These are phyloP conservation scores for Tolypocladium album DNA, from an alignment of 2,329 filamentous ascomycete genomes.

Conservation along the genomic window DNA sequence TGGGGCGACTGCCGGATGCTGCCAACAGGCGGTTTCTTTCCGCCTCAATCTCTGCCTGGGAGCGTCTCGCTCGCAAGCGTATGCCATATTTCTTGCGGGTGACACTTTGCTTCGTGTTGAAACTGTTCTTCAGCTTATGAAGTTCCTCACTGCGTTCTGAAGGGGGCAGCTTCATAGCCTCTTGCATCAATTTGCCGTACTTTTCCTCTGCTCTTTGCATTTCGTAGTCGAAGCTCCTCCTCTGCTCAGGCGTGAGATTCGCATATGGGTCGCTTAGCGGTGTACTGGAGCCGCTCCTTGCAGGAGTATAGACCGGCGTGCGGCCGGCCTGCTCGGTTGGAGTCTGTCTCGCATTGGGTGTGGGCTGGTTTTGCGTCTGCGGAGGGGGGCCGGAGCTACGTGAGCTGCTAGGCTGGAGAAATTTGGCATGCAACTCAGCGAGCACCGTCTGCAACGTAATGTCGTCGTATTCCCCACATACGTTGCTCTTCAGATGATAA, in stretches of 20 bases:
- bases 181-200: conserved; percentile 30
- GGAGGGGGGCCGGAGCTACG: neutral
- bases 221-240: conserved; percentile 13
- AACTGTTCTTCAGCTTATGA: conserved; percentile 37
- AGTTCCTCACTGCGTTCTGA: conserved; percentile 21
- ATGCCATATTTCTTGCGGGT: conserved; percentile 50
- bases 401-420: neutral
- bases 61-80: conserved; percentile 36
- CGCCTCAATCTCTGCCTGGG: conserved; percentile 32
- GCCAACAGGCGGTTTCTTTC: conserved; percentile 27
- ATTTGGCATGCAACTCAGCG: neutral
- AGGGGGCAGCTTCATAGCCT: conserved; percentile 27
- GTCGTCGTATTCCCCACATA: conserved; percentile 32
- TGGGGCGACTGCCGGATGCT: neutral
- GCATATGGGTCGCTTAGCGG: conserved; percentile 29
- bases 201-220: conserved; percentile 19
- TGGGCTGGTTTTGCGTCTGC: neutral
- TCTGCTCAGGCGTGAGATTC: conserved; percentile 25
- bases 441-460: conserved; percentile 2
- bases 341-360: neutral
- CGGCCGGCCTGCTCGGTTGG: neutral
- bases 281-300: conserved; percentile 2
- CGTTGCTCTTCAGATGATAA: conserved; percentile 32
- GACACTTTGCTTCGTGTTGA: conserved; percentile 44
- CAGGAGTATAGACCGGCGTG: neutral